Evolutionary conservation across 371 early-diverging fungal genomes (phyloP), one percentile per base, ranked within the genome.

Genomic region (Funneliformis caledonium): DNA sequence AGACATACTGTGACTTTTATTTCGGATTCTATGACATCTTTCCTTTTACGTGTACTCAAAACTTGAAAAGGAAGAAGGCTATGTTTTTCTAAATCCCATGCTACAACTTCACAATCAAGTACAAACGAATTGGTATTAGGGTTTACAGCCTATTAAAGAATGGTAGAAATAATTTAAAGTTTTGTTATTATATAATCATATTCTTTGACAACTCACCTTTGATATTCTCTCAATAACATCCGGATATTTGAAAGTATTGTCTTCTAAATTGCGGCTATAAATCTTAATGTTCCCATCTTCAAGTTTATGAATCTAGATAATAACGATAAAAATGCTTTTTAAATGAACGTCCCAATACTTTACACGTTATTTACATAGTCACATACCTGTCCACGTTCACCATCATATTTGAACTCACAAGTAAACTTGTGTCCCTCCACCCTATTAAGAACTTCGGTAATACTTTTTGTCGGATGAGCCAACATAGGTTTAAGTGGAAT

Each of bases 401-500:
- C 99, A 83, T 99, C 99, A 84, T 99, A 99, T 87, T 99, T 99
- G 88, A 94, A 99, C 87, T 99, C 99, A 82, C 98, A 99, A 4
- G 98, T 97, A 82, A 99, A 99, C 1, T 89, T 86, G 80, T 91
- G 91, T 26, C 90, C 92, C 78, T 98, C 97, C 83, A 99, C 98
- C 56, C 99, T 89, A 82, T 98, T 93, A 87, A 99, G 85, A 6
- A 98, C 97, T 72, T 97, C 98, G 0, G 94, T 92, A 12, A 99
- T 87, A 69, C 94, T 92, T 85, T 99, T 99, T 59, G 98, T 97
- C 4, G 99, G 99, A 86, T 98, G 98, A 0, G 99, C 99, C 83
- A 99, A 89, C 99, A 99, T 99, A n/a, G 99, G 99, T 82, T 99
- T 99, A 37, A 99, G 88, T 2, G 99, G 99, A 68, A 99, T 96